phyloP scores from a whole-genome alignment of 164 flowering plant species.

The Litsea cubeba region DNA sequence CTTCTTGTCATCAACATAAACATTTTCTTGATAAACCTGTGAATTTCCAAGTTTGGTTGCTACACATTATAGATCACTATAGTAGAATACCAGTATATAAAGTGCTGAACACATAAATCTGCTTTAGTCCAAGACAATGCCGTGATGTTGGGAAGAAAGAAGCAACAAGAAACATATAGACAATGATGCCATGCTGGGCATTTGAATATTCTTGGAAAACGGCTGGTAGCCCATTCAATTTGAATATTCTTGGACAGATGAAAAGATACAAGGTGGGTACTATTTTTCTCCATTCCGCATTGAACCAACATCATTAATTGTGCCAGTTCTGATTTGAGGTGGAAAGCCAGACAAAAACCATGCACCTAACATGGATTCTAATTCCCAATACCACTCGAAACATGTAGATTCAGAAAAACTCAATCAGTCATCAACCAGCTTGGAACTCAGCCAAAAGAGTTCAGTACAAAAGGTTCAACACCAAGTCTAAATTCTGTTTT shows the following conservation, averaged over 20 bases:
- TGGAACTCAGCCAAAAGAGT: background rate
- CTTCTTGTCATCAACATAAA: conserved; percentile 81
- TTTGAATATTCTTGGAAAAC: too few relatives aligned
- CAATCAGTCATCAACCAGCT: background rate
- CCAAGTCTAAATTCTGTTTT: background rate
- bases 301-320: too few relatives aligned
- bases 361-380: too few relatives aligned
- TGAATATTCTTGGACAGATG: too few relatives aligned
- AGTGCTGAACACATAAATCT: background rate
- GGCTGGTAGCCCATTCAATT: too few relatives aligned
- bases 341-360: too few relatives aligned
- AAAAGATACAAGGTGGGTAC: too few relatives aligned
- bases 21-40: conserved; percentile 96
- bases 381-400: background rate
- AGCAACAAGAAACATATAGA: background rate
- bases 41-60: conserved; percentile 1
- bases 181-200: background rate
- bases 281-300: too few relatives aligned
- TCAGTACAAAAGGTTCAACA: background rate
- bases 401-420: too few relatives aligned
- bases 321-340: too few relatives aligned
- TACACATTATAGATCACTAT: background rate
- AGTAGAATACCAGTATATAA: background rate
- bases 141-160: background rate
- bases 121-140: background rate